Conservation (phyloP, 139 green algal genomes). For the Medakamo hakoo region DNA sequence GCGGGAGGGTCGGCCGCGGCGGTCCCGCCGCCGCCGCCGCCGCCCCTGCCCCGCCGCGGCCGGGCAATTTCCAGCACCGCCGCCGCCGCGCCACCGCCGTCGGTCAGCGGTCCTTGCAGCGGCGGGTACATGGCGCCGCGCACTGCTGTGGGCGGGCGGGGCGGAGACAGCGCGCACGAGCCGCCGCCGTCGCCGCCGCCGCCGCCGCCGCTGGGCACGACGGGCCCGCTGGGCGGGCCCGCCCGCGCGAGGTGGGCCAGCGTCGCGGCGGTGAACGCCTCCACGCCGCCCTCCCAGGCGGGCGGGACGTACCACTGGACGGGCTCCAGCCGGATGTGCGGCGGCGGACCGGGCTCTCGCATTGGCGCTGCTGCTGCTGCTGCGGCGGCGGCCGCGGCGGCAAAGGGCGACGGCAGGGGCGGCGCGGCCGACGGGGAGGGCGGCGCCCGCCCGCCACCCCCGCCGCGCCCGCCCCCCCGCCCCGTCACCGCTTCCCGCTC, state of each 20-base stretch:
- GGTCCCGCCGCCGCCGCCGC: neutral
- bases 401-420: neutral
- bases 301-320: neutral
- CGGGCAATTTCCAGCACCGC: neutral
- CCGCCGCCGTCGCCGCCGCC: neutral
- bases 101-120: too few species aligned
- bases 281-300: neutral
- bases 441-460: too few species aligned
- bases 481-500: neutral
- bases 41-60: neutral
- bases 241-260: neutral
- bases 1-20: too few species aligned
- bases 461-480: too few species aligned
- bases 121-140: too few species aligned
- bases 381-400: neutral
- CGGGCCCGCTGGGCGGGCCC: too few species aligned
- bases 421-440: too few species aligned
- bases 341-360: neutral
- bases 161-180: neutral
- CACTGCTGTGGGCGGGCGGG: neutral
- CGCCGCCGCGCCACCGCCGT: too few species aligned
- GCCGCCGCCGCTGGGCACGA: too few species aligned
- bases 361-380: too few species aligned
- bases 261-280: neutral
- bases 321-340: neutral